phyloP scores from a whole-genome alignment of 2,329 filamentous ascomycete species.

The Sclerotinia sclerotiorum region DNA sequence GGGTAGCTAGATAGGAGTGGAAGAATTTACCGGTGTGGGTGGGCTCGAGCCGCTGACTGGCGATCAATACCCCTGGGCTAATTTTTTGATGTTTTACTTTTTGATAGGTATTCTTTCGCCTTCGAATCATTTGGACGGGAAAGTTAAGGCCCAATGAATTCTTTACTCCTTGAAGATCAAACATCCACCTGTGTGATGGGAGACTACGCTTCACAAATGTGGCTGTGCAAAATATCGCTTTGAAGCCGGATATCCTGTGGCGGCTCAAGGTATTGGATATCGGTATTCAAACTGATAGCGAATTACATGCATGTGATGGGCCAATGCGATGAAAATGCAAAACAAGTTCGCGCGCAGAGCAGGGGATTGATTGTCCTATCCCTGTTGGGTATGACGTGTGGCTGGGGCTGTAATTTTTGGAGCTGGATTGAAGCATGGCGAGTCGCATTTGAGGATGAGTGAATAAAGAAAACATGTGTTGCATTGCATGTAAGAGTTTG shows the following conservation, averaged over 20 bases:
- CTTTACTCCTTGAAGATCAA: not conserved
- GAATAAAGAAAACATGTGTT: slow-evolving; percentile 15
- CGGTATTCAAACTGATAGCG: not conserved
- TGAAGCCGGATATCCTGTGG: not conserved
- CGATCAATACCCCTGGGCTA: not conserved
- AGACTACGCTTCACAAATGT: not conserved
- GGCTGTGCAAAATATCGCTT: slow-evolving; percentile 4
- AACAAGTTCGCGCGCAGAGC: not conserved
- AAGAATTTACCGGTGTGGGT: not conserved
- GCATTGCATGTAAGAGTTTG: not conserved
- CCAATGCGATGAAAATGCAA: not conserved
- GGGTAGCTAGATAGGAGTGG: not conserved
- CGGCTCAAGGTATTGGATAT: not conserved
- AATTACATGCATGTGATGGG: slow-evolving; percentile 7
- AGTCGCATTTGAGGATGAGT: not conserved
- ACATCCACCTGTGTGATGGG: not conserved
- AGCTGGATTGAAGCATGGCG: not conserved
- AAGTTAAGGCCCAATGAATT: not conserved
- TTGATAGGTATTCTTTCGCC: not conserved
- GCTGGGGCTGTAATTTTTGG: slow-evolving; percentile 9
- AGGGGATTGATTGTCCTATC: not conserved
- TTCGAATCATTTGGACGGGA: not conserved
- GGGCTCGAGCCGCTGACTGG: slow-evolving; percentile 6
- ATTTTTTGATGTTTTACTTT: not conserved
- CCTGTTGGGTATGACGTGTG: slow-evolving; percentile 17